Evolutionary conservation across 2,329 filamentous ascomycete species (phyloP).

Genomic region (Coniella lustricola): DNA sequence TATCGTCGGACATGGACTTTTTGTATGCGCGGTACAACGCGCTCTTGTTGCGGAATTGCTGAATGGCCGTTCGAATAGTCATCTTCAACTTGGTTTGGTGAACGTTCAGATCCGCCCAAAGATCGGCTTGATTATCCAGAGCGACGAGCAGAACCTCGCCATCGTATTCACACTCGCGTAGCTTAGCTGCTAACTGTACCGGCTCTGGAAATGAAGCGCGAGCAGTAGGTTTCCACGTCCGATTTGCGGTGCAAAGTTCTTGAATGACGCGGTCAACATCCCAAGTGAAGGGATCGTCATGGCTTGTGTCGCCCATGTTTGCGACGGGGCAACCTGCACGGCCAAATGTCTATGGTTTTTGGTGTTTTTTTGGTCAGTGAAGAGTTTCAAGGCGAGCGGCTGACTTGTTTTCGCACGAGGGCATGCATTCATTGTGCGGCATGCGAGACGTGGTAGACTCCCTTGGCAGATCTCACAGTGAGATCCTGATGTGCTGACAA

Average conservation of each 20-base stretch:
- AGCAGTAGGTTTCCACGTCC: slow-evolving; percentile 38
- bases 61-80: slow-evolving; percentile 51
- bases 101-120: slow-evolving; percentile 49
- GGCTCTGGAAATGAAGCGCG: slow-evolving; percentile 42
- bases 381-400: no score
- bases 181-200: slow-evolving; percentile 40
- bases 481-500: no score
- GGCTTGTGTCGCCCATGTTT: slow-evolving; percentile 27
- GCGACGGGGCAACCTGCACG: neutral
- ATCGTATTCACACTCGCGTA: slow-evolving; percentile 58
- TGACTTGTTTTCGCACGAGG: no score
- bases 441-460: no score
- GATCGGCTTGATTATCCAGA: slow-evolving; percentile 42
- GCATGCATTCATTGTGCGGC: no score
- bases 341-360: no score
- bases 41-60: slow-evolving; percentile 47
- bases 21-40: slow-evolving; percentile 35
- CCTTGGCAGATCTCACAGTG: no score
- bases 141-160: slow-evolving; percentile 57
- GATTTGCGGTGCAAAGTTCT: slow-evolving; percentile 52
- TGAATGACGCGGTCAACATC: slow-evolving; percentile 57
- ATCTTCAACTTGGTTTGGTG: slow-evolving; percentile 50
- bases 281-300: slow-evolving; percentile 69
- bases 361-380: neutral
- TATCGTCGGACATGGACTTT: slow-evolving; percentile 23